Percentiles rank a stretch among this genome's conserved stretches.
Conservation (phyloP, 257 asterid genomes). For the Primulina huaijiensis region DNA sequence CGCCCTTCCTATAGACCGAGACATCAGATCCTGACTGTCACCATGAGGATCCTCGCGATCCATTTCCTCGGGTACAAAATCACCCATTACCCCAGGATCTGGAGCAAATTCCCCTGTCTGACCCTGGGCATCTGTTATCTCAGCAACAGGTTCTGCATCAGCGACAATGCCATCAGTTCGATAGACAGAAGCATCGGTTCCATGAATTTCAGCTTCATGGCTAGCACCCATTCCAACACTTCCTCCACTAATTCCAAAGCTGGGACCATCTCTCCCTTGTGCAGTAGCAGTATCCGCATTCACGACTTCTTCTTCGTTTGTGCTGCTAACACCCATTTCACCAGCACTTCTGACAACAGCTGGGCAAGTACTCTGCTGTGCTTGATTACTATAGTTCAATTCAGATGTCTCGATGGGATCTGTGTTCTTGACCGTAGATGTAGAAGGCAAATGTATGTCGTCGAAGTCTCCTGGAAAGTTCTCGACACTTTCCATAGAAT, state of each 20-base stretch:
- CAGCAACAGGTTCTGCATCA: conserved; percentile 87
- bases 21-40: conserved; percentile 86
- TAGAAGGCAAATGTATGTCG: conserved; percentile 73
- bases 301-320: conserved; percentile 92
- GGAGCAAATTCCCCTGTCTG: conserved; percentile 82
- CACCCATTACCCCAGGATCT: conserved; percentile 96
- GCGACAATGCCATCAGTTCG: conserved; percentile 82
- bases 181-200: conserved; percentile 64
- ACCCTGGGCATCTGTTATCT: conserved; percentile 86
- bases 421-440: conserved; percentile 56
- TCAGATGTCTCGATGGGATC: conserved; percentile 80
- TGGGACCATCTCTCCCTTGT: conserved; percentile 78
- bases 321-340: conserved; percentile 93
- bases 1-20: conserved; percentile 79
- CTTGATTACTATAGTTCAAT: conserved; percentile 88
- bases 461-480: conserved; percentile 77
- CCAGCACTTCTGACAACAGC: conserved; percentile 70
- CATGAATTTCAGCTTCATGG: conserved; percentile 99
- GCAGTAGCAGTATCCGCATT: conserved; percentile 85
- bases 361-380: conserved; percentile 89
- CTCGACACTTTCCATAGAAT: conserved; percentile 98
- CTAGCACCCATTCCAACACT: conserved; percentile 99
- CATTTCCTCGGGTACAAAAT: conserved; percentile 91
- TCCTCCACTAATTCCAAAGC: conserved; percentile 93
- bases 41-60: conserved; percentile 86